phyloP scores from a whole-genome alignment of 352 stramenopile genomes.

The Pythium coloratum region DNA sequence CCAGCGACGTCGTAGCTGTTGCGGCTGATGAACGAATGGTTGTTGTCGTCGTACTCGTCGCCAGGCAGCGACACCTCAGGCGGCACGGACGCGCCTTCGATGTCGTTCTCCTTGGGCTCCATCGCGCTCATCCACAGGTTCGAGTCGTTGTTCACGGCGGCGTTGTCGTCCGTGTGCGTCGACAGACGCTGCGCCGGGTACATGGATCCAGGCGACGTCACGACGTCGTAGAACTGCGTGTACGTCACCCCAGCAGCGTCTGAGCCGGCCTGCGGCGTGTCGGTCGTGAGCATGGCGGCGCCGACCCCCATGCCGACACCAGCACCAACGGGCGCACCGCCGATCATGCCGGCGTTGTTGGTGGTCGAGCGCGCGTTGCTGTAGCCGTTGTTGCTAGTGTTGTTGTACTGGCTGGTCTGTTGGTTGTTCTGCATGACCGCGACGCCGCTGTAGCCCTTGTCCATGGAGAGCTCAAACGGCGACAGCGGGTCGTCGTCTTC shows the following conservation, averaged over 20 bases:
- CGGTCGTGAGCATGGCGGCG: conserved; percentile 32
- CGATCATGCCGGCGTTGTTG: conserved; percentile 18
- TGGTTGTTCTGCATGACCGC: conserved; percentile 28
- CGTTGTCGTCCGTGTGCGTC: conserved; percentile 28
- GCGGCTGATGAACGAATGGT: conserved; percentile 42
- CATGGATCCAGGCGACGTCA: conserved; percentile 53
- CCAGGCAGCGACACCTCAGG: conserved; percentile 39
- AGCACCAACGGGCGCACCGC: conserved; percentile 22
- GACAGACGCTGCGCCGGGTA: conserved; percentile 32
- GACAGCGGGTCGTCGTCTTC: conserved; percentile 74
- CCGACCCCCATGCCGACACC: conserved; percentile 25
- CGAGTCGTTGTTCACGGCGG: conserved; percentile 36
- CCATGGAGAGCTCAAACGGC: conserved; percentile 83
- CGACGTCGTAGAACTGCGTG: conserved; percentile 75
- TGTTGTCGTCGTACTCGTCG: conserved; percentile 39
- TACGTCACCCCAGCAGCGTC: conserved; percentile 60
- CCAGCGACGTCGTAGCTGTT: conserved; percentile 60
- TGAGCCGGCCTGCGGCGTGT: conserved; percentile 40
- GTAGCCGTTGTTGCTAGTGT: conserved; percentile 30
- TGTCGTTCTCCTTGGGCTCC: conserved; percentile 76
- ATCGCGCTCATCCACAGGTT: conserved; percentile 85
- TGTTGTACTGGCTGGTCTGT: conserved; percentile 35
- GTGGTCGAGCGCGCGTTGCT: conserved; percentile 5
- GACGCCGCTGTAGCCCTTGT: conserved; percentile 71
- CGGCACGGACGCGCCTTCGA: conserved; percentile 52